Percentiles rank a stretch among this genome's conserved stretches.
phyloP scores from a whole-genome alignment of 2,329 filamentous ascomycete species.

The Ophiostoma australiae region DNA sequence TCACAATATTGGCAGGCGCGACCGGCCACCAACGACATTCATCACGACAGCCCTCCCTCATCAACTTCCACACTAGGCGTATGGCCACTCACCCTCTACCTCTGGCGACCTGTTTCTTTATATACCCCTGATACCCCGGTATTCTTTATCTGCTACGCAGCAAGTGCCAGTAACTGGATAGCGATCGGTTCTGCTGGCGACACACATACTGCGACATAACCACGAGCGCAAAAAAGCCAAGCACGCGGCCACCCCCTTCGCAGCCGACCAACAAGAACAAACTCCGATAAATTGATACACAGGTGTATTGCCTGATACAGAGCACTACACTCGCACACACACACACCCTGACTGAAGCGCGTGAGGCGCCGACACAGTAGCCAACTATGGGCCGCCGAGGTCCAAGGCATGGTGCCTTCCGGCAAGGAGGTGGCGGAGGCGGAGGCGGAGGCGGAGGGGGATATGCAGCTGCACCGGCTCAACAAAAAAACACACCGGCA shows the following conservation, averaged over 20 bases:
- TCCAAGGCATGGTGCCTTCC: slow-evolving; percentile 21
- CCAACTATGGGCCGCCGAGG: slow-evolving; percentile 26
- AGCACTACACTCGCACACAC: background rate
- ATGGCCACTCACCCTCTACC: background rate
- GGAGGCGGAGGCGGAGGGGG: slow-evolving; percentile 12
- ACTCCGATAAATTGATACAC: background rate
- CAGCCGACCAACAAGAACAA: background rate
- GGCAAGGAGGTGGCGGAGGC: slow-evolving; percentile 18
- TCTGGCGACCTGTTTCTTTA: background rate
- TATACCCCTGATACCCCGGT: background rate
- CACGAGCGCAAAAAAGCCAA: background rate
- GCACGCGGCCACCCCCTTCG: background rate
- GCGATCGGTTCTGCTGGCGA: background rate
- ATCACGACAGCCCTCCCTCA: background rate
- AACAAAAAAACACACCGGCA: background rate
- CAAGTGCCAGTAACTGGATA: background rate
- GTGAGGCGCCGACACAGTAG: background rate
- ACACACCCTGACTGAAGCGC: background rate
- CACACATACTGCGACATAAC: background rate
- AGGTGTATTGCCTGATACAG: background rate
- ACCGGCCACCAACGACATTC: background rate
- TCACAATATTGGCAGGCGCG: slow-evolving; percentile 1
- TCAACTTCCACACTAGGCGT: background rate
- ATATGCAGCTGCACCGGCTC: background rate
- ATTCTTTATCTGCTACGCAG: background rate